Base-by-base conservation (phyloP, 2,329 filamentous ascomycete genomes). In the Fusarium lyarnte region DNA sequence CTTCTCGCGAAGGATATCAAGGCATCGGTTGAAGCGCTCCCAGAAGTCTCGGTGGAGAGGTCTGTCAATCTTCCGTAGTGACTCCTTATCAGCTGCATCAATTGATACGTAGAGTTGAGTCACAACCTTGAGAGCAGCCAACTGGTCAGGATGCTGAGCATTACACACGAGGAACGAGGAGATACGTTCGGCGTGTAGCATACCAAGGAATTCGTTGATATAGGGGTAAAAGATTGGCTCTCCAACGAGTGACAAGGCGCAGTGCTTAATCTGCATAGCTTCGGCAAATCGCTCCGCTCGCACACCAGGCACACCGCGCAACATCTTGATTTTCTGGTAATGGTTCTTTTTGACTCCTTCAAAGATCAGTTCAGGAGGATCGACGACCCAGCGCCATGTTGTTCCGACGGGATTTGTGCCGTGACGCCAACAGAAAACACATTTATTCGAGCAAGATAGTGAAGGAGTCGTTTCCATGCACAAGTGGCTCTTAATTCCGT, bases 161-260 rank as follows among this genome's bases (percentile, higher is more conserved):
- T 98, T 98, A 86, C 95, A 98, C 64, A 99, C 96, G 0, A 98
- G 86, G 84, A 98, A 99, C 36, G 93, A 96, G 6, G 94, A 97
- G 74, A 98, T 98, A 75, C 90, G 92, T 80, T 97, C 93, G 17
- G 82, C 85, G 83, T 98, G 95, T 73, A 99, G 87, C 86, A 98
- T 89, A 16, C 85, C 87, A 2, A 97, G 86, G 78, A 98, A 95
- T 79, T 95, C 92, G 82, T 99, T 98, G 86, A 98, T 98, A 79
- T 97, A 91, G 14, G 96, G 96, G 81, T 98, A 98, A 84, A 98
- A 98, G 76, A 98, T 98, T n/a, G 95, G 95, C 82, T 99, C 95
- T 75, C 96, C 95, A 27, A 99, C 96, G 14, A 99, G 87, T 73
- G 91, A 94, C 49, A 99, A 85, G 0, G 96, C 96, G 81, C 95